Percentiles rank a stretch among this genome's conserved stretches.
Conservation (phyloP, 257 asterid species). For the Paraleonurus japonicus region DNA sequence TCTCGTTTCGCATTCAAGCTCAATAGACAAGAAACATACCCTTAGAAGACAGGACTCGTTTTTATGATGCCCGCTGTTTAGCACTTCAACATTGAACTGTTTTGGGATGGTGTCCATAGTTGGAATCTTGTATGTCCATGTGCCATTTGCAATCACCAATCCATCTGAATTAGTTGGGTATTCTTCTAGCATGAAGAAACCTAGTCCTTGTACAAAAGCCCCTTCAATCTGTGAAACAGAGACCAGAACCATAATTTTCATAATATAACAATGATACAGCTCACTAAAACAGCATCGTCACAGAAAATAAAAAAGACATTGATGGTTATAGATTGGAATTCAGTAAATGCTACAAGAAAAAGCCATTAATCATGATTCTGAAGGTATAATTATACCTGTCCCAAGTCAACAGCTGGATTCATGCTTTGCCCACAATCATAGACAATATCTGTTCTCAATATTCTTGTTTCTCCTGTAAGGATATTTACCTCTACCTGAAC, state of each 20-base stretch:
- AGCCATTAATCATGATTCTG: background rate
- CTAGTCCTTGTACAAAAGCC: conserved; percentile 83
- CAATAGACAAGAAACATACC: conserved; percentile 31
- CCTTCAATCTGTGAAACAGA: conserved; percentile 65
- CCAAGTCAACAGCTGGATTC: conserved; percentile 24
- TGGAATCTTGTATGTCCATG: conserved; percentile 87
- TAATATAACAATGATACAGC: background rate
- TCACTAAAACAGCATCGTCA: too few species aligned
- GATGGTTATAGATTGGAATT: background rate
- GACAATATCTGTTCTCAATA: conserved; percentile 19
- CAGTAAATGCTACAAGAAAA: background rate
- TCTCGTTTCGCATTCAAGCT: background rate
- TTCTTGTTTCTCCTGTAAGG: conserved; percentile 18
- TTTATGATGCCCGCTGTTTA: conserved; percentile 63
- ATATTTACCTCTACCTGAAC: conserved; percentile 24
- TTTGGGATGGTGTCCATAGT: conserved; percentile 68
- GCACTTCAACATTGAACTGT: conserved; percentile 56
- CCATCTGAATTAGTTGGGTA: conserved; percentile 60
- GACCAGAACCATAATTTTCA: background rate
- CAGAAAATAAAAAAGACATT: too few species aligned
- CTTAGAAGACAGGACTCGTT: conserved; percentile 82
- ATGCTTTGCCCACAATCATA: conserved; percentile 27
- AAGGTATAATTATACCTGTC: conserved; percentile 13
- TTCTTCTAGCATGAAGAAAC: conserved; percentile 86
- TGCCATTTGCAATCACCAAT: conserved; percentile 48